A percentile compares a stretch with the other conserved stretches of the same genome.
These are phyloP conservation scores for Rhytidhysteron rufulum DNA, from an alignment of 2,329 filamentous ascomycete species.

Conservation along the genomic window DNA sequence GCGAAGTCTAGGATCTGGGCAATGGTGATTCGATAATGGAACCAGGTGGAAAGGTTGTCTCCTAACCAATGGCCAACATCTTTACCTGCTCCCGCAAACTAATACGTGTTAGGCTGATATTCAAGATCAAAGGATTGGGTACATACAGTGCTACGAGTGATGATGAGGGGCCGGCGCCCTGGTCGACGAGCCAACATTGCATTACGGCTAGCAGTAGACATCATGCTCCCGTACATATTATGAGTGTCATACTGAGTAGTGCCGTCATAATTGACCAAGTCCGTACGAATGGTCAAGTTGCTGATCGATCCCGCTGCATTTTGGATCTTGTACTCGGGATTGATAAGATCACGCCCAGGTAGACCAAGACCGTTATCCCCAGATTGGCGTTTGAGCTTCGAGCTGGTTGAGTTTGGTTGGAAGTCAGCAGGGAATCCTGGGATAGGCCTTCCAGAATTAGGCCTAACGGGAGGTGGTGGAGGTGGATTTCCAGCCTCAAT, in stretches of 20 bases:
- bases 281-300: constrained; percentile 57
- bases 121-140: background rate
- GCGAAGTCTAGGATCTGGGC: constrained; percentile 41
- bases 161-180: constrained; percentile 61
- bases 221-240: constrained; percentile 72
- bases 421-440: constrained; percentile 66
- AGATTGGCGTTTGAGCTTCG: constrained; percentile 14
- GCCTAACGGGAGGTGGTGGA: constrained; percentile 58
- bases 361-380: constrained; percentile 51
- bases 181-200: constrained; percentile 66
- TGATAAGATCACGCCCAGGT: constrained; percentile 60
- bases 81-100: constrained; percentile 65
- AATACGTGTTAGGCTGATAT: background rate
- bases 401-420: constrained; percentile 48
- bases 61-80: constrained; percentile 59
- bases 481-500: constrained; percentile 54
- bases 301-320: constrained; percentile 46
- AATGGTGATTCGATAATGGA: constrained; percentile 40
- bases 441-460: constrained; percentile 58
- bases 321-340: constrained; percentile 62
- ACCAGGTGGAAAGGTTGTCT: constrained; percentile 47
- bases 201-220: constrained; percentile 62
- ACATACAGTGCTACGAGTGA: constrained; percentile 63
- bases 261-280: constrained; percentile 65
- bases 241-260: constrained; percentile 69